Base-by-base conservation (phyloP, 2,329 filamentous ascomycete species). In the Leptoxyphium fumago region DNA sequence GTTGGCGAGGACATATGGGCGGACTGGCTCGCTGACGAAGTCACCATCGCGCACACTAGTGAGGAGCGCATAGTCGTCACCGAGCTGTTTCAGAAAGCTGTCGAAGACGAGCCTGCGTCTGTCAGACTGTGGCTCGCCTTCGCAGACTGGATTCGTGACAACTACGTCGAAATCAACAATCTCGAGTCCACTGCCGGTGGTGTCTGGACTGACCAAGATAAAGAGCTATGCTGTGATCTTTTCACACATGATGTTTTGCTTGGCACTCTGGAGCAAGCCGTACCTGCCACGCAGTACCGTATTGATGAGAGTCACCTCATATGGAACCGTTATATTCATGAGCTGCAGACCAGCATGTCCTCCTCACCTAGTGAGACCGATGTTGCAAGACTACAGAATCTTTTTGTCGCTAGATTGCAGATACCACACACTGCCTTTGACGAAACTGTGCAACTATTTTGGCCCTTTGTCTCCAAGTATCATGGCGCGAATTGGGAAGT, bases 1-100 rank as follows among this genome's bases (percentile, higher is more conserved):
- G 71, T 86, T 52, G 82, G 82, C 55, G 84, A 91, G 67, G 77
- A 82, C 46, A 74, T 74, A 59, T 91, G 84, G 84, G 64, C 82
- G 52, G 81, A 82, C 53, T 84, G 82, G 63, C 73, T 89, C 50
- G 77, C 84, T 48, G 84, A 88, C 61, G 75, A 82, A 52, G 75
- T 72, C 68, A 72, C 62, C 65, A 69, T 64, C 68, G 80, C 57
- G 59, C 67, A 57, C 65, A 80, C 58, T 62, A 59, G 83, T 44
- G 81, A 86, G 48, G 73, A 77, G 54, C 77, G 81, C 52, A 73
- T 85, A 58, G 71, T 73, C 48, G 70, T 84, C 40, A 72, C 87
- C 56, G 84, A 89, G 60, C 65, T 82, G 39, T 86, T 78, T 64
- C 78, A 81, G 52, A 74, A 73, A 52, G 83, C 84, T 45, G 74